Evolutionary conservation across 2,329 filamentous ascomycete genomes (phyloP).

Genomic region (Metarhizium anisopliae): DNA sequence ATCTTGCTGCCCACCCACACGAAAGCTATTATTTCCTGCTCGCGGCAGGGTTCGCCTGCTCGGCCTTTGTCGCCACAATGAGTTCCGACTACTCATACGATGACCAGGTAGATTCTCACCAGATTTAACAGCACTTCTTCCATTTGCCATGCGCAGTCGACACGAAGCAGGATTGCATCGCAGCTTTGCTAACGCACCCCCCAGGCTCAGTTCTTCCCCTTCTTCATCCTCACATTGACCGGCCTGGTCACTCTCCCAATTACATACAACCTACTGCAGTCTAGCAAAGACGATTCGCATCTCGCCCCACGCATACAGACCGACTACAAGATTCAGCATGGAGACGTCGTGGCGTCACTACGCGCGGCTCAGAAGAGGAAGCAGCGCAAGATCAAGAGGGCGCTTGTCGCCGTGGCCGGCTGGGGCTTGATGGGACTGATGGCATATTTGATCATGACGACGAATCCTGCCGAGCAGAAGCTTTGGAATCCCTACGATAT

Average conservation of each 20-base stretch:
- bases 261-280: slow-evolving; percentile 79
- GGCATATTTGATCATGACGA: slow-evolving; percentile 81
- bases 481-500: slow-evolving; percentile 98
- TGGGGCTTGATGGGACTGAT: slow-evolving; percentile 84
- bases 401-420: slow-evolving; percentile 63
- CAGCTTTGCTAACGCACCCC: slow-evolving; percentile 1
- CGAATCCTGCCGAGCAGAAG: slow-evolving; percentile 61
- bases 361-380: slow-evolving; percentile 82
- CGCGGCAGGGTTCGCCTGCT: slow-evolving; percentile 25
- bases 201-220: slow-evolving; percentile 94
- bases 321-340: slow-evolving; percentile 73
- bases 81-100: slow-evolving; percentile 97
- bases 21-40: neutral
- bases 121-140: neutral
- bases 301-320: slow-evolving; percentile 76
- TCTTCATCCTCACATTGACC: slow-evolving; percentile 90
- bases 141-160: neutral
- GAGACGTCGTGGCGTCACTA: slow-evolving; percentile 71
- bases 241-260: slow-evolving; percentile 82
- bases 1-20: neutral
- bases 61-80: slow-evolving; percentile 46
- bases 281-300: slow-evolving; percentile 66
- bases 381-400: slow-evolving; percentile 81
- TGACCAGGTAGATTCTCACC: slow-evolving; percentile 55
- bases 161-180: neutral